These are phyloP conservation scores for Vaccinium macrocarpon DNA, from an alignment of 148 eudicot species.

Conservation along the genomic window DNA sequence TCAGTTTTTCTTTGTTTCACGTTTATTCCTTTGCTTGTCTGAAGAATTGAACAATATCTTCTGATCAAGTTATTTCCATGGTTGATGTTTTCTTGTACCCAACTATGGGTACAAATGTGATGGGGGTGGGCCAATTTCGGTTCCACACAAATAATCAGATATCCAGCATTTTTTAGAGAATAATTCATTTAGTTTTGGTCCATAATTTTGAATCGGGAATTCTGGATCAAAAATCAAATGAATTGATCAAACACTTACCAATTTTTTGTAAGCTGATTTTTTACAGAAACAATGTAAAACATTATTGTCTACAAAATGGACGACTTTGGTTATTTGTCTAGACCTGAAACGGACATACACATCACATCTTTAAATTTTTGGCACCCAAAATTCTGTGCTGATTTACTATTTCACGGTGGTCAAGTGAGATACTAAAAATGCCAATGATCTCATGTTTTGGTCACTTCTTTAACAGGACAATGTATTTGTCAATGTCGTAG, in stretches of 20 bases:
- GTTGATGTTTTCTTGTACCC: not conserved
- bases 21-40: no score
- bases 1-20: no score
- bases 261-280: no score
- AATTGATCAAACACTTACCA: no score
- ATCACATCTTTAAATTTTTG: no score
- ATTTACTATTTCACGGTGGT: not conserved
- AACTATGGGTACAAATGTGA: not conserved
- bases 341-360: no score
- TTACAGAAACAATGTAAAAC: no score
- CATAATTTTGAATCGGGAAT: not conserved
- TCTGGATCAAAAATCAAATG: no score
- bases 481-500: slow-evolving; percentile 55
- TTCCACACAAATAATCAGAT: not conserved
- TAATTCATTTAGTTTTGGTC: not conserved
- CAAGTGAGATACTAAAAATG: not conserved
- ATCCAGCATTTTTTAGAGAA: not conserved
- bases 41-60: not conserved
- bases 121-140: not conserved
- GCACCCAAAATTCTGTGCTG: not conserved
- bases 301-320: no score
- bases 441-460: not conserved
- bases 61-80: not conserved
- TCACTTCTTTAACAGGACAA: slow-evolving; percentile 38
- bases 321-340: no score